Evolutionary conservation across 352 stramenopile genomes (phyloP), one percentile per base, ranked within the genome.

Genomic region (Blastocystis sp.): DNA sequence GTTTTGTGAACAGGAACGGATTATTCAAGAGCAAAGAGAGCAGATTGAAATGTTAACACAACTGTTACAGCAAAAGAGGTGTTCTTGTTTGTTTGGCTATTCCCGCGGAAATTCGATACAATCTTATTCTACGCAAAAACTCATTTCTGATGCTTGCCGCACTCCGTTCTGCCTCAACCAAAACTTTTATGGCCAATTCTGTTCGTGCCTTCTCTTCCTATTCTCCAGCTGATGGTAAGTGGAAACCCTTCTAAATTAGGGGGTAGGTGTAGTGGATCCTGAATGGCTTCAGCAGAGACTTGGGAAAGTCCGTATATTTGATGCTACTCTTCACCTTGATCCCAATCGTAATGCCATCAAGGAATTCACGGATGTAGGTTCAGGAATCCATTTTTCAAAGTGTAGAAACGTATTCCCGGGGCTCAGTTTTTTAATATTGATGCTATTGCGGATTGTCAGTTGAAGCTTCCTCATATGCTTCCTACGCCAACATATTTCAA

Each of bases 341-440:
- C 78, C 78, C 13, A 89, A 57, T 24, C 68, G 66, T 53, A 24
- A 79, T 15, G 78, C 78, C 3, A 17, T 24, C 15, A 59, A 64
- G n/a, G 78, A 89, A 59, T 89, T 89, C 42, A 89, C 40, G 1
- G 54, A 89, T 59, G 73, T 84, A 42, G 1, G 9, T 66, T 6
- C 24, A 15, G 19, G 22, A 15, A 11, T 68, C 19, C 17, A 22
- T 27, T 37, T 9, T n/a, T 17, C 27, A 33, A 15, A 9, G 6
- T 30, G 0, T 84, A 84, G 73, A 79, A 77, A 78, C 57, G 40
- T 33, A 89, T 89, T 76, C 78, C 78, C 30, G 66, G 60, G 35
- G 78, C 78, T 54, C 78, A 89, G 66, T 89, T 79, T 24, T 89
- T 89, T 59, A 56, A 89, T 53, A 79, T 89, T 35, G 40, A 89